Evolutionary conservation across 306 rosid species (phyloP).

Genomic region (Luffa aegyptiaca): DNA sequence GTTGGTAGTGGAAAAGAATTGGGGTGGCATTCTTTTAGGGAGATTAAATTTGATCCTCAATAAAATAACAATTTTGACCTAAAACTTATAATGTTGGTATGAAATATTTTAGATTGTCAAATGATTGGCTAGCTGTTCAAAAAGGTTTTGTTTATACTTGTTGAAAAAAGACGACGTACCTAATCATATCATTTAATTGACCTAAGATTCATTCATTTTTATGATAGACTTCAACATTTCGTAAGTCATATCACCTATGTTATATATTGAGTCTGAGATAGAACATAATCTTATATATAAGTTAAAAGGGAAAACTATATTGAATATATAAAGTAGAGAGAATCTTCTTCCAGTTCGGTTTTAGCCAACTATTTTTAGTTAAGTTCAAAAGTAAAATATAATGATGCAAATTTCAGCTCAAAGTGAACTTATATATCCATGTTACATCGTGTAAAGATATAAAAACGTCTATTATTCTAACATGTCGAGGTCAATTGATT

Average conservation of each 20-base stretch:
- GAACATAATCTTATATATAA: no score
- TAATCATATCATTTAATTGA: background rate
- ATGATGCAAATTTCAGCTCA: no score
- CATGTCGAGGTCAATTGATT: background rate
- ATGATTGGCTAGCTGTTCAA: background rate
- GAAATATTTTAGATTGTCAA: background rate
- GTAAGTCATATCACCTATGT: no score
- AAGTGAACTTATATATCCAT: no score
- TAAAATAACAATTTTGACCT: background rate
- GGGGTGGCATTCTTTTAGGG: constrained; percentile 5
- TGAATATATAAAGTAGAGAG: no score
- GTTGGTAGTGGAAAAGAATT: constrained; percentile 11
- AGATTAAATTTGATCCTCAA: background rate
- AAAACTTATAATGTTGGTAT: background rate
- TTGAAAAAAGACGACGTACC: background rate
- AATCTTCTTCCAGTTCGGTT: no score
- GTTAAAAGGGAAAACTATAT: no score
- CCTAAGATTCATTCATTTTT: background rate
- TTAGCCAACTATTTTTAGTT: no score
- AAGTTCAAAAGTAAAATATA: no score
- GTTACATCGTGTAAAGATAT: no score
- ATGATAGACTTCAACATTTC: background rate
- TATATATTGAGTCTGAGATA: no score
- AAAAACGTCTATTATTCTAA: no score
- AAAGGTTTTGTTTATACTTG: background rate